phyloP scores from a whole-genome alignment of 1,139 yeast genomes.

The Saccharomyces uvarum region DNA sequence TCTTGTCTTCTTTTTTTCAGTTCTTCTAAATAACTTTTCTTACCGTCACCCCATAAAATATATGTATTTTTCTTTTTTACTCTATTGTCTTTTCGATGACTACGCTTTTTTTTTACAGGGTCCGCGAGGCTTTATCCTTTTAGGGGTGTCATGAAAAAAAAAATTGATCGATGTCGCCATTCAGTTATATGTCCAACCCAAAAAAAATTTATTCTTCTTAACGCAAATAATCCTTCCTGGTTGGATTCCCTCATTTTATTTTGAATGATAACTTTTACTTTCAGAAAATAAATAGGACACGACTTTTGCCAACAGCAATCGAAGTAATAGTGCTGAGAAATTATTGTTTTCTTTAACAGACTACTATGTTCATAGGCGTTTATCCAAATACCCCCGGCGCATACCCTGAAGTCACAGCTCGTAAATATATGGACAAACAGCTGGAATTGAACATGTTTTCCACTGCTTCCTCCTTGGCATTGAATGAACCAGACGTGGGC shows the following conservation, averaged over 20 bases:
- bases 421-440: neutral
- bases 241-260: neutral
- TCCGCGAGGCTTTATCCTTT: neutral
- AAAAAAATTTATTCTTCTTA: neutral
- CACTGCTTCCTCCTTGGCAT: neutral
- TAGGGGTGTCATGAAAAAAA: neutral
- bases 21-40: neutral
- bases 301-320: neutral
- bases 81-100: neutral
- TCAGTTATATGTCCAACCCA: neutral
- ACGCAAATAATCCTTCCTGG: neutral
- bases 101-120: neutral
- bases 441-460: neutral
- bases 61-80: neutral
- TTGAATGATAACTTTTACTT: neutral
- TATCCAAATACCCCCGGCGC: neutral
- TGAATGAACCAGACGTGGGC: neutral
- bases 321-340: neutral
- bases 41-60: neutral
- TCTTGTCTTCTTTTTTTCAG: neutral
- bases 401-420: neutral
- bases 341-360: neutral
- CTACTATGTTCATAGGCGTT: neutral
- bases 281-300: neutral
- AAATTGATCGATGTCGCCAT: neutral